A percentile compares a stretch with the other conserved stretches of the same genome.
phyloP scores from a whole-genome alignment of 2,329 filamentous ascomycete genomes.

The Calonectria pauciramosa region DNA sequence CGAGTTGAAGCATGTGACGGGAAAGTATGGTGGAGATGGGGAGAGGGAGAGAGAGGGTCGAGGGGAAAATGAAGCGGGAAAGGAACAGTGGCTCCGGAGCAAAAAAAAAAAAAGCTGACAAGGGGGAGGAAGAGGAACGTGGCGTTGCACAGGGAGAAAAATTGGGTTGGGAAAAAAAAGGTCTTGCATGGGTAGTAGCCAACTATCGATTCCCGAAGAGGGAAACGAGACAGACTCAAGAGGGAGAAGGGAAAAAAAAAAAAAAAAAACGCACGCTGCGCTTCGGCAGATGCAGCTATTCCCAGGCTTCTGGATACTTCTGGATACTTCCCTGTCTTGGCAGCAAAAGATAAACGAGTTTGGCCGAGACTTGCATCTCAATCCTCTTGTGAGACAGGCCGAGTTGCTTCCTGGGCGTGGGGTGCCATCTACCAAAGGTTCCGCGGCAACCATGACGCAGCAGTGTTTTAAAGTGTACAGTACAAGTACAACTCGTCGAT shows the following conservation, averaged over 20 bases:
- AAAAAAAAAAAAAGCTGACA: background rate
- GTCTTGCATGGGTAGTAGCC: background rate
- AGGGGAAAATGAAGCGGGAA: background rate
- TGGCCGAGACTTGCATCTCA: background rate
- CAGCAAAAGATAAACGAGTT: background rate
- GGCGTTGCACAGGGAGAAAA: background rate
- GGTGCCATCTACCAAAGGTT: background rate
- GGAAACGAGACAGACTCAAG: background rate
- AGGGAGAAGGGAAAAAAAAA: background rate
- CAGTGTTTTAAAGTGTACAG: background rate
- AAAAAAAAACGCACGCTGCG: background rate
- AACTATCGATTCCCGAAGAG: background rate
- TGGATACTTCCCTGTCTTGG: background rate
- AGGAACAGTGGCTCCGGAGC: background rate
- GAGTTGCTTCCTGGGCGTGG: background rate
- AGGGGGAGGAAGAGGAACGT: background rate
- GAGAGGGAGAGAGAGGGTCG: background rate
- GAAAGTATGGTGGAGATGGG: background rate
- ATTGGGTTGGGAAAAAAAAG: too few species aligned
- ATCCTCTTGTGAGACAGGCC: background rate
- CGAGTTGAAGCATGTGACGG: background rate
- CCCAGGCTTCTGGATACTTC: background rate
- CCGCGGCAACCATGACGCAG: background rate
- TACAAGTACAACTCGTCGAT: too few species aligned
- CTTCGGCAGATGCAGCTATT: background rate